Conservation (phyloP, 208 protist genomes). For the Novymonas esmeraldas region DNA sequence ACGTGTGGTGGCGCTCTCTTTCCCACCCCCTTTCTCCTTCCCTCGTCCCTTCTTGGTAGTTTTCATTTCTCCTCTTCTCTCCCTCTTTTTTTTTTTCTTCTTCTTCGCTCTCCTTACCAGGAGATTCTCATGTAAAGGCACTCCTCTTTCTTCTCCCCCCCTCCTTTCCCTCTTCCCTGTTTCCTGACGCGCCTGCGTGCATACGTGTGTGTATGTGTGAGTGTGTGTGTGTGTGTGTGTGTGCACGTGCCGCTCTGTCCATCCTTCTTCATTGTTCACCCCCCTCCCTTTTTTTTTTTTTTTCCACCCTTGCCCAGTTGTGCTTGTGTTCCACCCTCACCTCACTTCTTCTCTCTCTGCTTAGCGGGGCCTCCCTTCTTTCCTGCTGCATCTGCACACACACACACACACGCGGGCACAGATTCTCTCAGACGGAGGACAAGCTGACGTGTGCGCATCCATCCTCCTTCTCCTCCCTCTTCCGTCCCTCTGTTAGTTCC, state of each 20-base stretch:
- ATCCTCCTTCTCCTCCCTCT: no score
- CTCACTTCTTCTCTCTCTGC: neutral
- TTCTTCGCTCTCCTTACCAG: neutral
- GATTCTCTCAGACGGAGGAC: no score
- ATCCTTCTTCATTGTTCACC: neutral
- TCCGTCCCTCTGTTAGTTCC: no score
- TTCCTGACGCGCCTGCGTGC: neutral
- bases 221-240: neutral
- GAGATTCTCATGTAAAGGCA: no score
- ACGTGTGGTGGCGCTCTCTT: neutral
- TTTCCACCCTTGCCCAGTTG: neutral
- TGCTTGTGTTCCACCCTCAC: conserved; percentile 2
- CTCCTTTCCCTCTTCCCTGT: conserved; percentile 4
- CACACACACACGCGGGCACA: neutral
- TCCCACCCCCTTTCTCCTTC: neutral
- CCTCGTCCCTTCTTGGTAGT: conserved; percentile 6
- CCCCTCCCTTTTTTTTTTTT: neutral
- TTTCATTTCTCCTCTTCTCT: conserved; percentile 9
- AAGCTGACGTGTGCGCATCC: no score
- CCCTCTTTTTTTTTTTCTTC: conserved; percentile 12
- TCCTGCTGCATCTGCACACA: neutral
- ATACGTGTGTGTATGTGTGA: neutral
- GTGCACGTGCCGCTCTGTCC: neutral
- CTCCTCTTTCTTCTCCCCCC: conserved; percentile 3
- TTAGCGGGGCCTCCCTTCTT: neutral